These are phyloP conservation scores for Croton laevigatus DNA, from an alignment of 441 rosid genomes.

Conservation along the genomic window DNA sequence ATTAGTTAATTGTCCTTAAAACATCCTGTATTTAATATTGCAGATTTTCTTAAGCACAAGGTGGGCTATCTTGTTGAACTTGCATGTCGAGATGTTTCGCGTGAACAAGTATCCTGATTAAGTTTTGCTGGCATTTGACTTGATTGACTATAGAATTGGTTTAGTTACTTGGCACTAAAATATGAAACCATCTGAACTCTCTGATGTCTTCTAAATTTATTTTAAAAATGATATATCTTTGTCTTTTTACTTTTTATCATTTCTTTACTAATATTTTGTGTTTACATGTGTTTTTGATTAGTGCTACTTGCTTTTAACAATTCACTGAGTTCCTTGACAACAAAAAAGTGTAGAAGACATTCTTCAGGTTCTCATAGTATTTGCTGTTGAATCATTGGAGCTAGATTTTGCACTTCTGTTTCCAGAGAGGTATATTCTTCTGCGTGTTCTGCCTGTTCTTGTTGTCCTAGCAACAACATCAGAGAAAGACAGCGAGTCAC, in stretches of 20 bases:
- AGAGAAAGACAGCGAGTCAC: conserved; percentile 93
- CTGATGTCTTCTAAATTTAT: conserved; percentile 3
- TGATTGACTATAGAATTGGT: background rate
- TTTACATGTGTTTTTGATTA: background rate
- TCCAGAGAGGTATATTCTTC: conserved; percentile 95
- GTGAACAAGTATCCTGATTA: conserved; percentile 96
- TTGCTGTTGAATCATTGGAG: conserved; percentile 97
- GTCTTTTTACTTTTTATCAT: background rate
- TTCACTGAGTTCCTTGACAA: conserved; percentile 54
- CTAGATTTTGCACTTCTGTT: conserved; percentile 94
- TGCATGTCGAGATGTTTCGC: conserved; percentile 98
- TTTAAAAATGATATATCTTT: background rate
- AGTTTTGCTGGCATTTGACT: background rate
- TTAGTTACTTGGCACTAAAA: background rate
- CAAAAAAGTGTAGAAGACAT: conserved; percentile 86
- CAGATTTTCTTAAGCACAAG: conserved; percentile 99
- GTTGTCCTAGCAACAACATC: conserved; percentile 98
- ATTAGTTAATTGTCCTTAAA: too few species aligned
- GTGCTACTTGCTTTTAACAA: conserved; percentile 2
- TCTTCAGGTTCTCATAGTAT: conserved; percentile 97
- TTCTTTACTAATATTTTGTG: background rate
- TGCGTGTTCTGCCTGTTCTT: conserved; percentile 95
- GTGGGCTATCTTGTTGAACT: conserved; percentile 96
- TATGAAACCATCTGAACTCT: background rate
- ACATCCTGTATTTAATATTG: conserved; percentile 20